Base-by-base conservation (phyloP, 148 eudicot species). In the Camellia lanceoleosa region DNA sequence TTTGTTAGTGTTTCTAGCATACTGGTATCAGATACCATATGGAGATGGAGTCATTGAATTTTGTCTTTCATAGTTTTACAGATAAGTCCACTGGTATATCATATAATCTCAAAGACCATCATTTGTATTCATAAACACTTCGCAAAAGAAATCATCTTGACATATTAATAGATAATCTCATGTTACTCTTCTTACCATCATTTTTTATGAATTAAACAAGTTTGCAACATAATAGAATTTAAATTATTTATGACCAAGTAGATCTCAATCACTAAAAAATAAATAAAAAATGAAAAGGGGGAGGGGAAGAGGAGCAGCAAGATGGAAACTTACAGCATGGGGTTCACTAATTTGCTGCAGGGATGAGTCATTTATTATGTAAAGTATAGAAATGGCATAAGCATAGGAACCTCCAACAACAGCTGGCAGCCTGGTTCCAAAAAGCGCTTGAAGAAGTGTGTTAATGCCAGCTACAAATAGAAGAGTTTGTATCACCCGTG, bases 361-460 rank as follows among this genome's bases (percentile, higher is more conserved):
- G 14, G 97, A 91, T 11, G 99, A 94, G 84, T 97, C 99, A 49
- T 84, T 86, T 56, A 97, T 97, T 68, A 97, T 97, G 81, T 97
- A 91, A 75, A 89, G 90, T 52, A 97, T 86, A 47, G 99, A 97
- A 78, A 94, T 84, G 41, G 94, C 79, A 82, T 92, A 97, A 52
- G 99, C 86, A 83, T 85, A 94, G 70, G 99, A 97, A 60, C 96
- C 99, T 91, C 99, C 99, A 44, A 97, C 96, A 41, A 97, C 89
- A 75, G 99, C 95, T 1, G 99, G 99, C 79, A 97, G 81, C 84
- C 99, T 86, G n/a, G 99, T 97, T 74, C 99, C 99, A 62, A 97
- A 97, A 56, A 97, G 89, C 68, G 99, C 89, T 87, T 97, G 99
- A 69, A 97, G 90, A 76, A 97, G 98, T 15, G 99, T 97, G 86